These are phyloP conservation scores for Athelia psychrophila DNA, from an alignment of 1,284 basidiomycete genomes.

Conservation along the genomic window DNA sequence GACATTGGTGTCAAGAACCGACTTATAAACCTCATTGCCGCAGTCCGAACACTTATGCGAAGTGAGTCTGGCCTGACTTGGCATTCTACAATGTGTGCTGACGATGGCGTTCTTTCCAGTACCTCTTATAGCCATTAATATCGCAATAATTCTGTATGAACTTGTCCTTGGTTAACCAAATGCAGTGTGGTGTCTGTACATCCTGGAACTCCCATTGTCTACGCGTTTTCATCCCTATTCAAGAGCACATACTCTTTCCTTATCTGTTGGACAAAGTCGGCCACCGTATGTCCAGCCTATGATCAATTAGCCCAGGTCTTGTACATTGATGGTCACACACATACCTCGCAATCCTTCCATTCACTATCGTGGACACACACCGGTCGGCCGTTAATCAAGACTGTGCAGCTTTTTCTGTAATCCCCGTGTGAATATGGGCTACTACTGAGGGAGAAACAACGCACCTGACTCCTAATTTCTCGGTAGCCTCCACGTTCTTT, in stretches of 20 bases:
- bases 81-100: slow-evolving; percentile 10
- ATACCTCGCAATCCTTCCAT: slow-evolving; percentile 85
- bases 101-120: slow-evolving; percentile 46
- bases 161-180: slow-evolving; percentile 54
- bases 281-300: slow-evolving; percentile 70
- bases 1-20: slow-evolving; percentile 82
- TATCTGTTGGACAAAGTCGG: slow-evolving; percentile 80
- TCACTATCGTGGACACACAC: slow-evolving; percentile 76
- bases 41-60: slow-evolving; percentile 92
- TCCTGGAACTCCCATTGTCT: neutral
- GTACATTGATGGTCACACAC: slow-evolving; percentile 20
- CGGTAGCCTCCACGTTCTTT: slow-evolving; percentile 51
- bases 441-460: slow-evolving; percentile 8
- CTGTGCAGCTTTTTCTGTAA: slow-evolving; percentile 78
- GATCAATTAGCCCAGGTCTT: slow-evolving; percentile 3
- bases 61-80: slow-evolving; percentile 49
- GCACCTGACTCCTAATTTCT: slow-evolving; percentile 57
- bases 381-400: slow-evolving; percentile 66
- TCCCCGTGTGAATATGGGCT: slow-evolving; percentile 5
- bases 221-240: slow-evolving; percentile 34
- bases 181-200: slow-evolving; percentile 3
- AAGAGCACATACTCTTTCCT: slow-evolving; percentile 68
- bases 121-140: slow-evolving; percentile 83
- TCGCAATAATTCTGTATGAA: slow-evolving; percentile 82
- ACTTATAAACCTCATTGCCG: slow-evolving; percentile 88